Conservation (phyloP, 2,329 filamentous ascomycete genomes). For the Elsinoe necatrix region DNA sequence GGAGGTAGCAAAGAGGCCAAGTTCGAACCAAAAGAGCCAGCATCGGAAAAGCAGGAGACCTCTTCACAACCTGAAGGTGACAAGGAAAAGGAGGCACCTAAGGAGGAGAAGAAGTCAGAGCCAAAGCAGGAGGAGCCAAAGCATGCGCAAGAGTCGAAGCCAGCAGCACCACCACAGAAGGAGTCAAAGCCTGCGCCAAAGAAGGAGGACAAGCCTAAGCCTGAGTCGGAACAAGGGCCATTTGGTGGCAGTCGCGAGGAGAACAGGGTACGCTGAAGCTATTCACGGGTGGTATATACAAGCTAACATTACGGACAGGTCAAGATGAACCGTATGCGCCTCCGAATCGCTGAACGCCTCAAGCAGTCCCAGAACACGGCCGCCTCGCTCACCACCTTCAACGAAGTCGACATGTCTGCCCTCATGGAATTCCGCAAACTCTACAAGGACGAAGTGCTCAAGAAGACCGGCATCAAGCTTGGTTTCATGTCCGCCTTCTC, state of each 20-base stretch:
- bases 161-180: constrained; percentile 36
- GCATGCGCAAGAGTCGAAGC: constrained; percentile 30
- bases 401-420: constrained; percentile 98
- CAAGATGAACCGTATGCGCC: constrained; percentile 99
- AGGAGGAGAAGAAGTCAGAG: constrained; percentile 37
- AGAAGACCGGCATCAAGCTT: constrained; percentile 94
- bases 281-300: background rate
- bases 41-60: constrained; percentile 49
- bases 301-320: constrained; percentile 49
- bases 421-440: constrained; percentile 95
- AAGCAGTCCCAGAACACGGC: constrained; percentile 99
- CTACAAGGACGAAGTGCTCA: constrained; percentile 93
- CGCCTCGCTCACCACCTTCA: constrained; percentile 94
- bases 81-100: constrained; percentile 35
- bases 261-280: constrained; percentile 58
- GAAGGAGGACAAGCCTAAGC: constrained; percentile 32
- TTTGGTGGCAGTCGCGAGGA: constrained; percentile 71
- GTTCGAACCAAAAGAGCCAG: constrained; percentile 53
- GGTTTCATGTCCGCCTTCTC: constrained; percentile 99
- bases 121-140: constrained; percentile 38
- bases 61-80: constrained; percentile 46
- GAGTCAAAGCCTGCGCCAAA: constrained; percentile 32
- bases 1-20: constrained; percentile 49
- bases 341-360: constrained; percentile 91
- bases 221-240: constrained; percentile 30